A percentile compares a stretch with the other conserved stretches of the same genome.
phyloP scores from a whole-genome alignment of 2,329 filamentous ascomycete species.

The Aspergillus cejpii region DNA sequence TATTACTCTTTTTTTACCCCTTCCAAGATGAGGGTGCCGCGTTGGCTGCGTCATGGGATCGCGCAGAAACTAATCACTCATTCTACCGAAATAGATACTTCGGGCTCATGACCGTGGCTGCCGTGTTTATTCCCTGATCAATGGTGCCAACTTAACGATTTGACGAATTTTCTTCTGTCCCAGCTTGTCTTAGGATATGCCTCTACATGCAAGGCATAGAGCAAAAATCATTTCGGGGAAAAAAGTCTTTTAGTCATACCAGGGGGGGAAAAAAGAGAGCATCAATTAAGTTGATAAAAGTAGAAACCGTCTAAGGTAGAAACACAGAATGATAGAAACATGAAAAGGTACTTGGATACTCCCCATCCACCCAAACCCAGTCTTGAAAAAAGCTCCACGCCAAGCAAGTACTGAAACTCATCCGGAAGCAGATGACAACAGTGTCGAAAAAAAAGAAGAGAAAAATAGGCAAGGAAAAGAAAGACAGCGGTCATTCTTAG shows the following conservation, averaged over 20 bases:
- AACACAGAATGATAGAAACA: too few relatives aligned
- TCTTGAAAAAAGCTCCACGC: slow-evolving; percentile 22
- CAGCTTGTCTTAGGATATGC: slow-evolving; percentile 21
- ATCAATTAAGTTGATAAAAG: neutral
- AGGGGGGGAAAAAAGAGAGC: too few relatives aligned
- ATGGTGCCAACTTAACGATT: slow-evolving; percentile 1
- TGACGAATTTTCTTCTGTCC: slow-evolving; percentile 14
- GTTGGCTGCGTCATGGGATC: too few relatives aligned
- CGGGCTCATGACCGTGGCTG: slow-evolving; percentile 35
- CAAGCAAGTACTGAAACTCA: slow-evolving; percentile 20
- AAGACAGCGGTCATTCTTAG: neutral
- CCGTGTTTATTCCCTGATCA: slow-evolving; percentile 34
- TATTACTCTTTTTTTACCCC: too few relatives aligned
- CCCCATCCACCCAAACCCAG: slow-evolving; percentile 12
- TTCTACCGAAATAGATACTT: slow-evolving; percentile 29
- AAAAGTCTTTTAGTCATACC: neutral
- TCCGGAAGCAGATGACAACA: neutral
- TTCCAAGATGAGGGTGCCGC: too few relatives aligned
- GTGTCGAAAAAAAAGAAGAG: neutral
- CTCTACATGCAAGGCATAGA: too few relatives aligned
- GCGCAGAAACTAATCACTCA: too few relatives aligned
- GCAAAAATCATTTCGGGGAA: too few relatives aligned
- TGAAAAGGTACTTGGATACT: too few relatives aligned
- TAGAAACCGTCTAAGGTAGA: too few relatives aligned
- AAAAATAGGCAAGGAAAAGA: neutral